phyloP scores from a whole-genome alignment of 164 flowering plant species.

The Stephania yunnanensis region DNA sequence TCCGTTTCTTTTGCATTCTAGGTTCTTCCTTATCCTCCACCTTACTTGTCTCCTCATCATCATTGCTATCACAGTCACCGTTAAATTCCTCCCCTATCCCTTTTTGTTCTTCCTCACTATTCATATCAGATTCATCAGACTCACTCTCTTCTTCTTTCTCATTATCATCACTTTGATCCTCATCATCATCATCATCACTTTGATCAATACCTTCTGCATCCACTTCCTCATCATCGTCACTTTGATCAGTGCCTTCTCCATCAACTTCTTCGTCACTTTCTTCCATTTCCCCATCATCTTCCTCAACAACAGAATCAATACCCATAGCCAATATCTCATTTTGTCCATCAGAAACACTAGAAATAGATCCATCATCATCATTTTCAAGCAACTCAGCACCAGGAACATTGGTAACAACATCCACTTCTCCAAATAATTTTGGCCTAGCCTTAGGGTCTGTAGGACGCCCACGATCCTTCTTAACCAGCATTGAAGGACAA shows the following conservation, averaged over 20 bases:
- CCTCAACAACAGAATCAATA: conserved; percentile 7
- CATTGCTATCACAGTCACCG: conserved; percentile 21
- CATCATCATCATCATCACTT: conserved; percentile 16
- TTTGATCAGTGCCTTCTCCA: conserved; percentile 13
- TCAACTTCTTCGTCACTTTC: conserved; percentile 6
- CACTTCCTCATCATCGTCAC: conserved; percentile 5
- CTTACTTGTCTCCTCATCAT: conserved; percentile 19
- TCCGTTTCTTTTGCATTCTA: conserved; percentile 59
- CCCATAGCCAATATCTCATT: neutral
- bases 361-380: conserved; percentile 22
- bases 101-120: conserved; percentile 16
- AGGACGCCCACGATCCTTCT: conserved; percentile 91
- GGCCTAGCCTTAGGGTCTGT: conserved; percentile 75
- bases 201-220: conserved; percentile 16
- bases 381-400: conserved; percentile 60
- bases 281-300: conserved; percentile 13
- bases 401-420: conserved; percentile 54
- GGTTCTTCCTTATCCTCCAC: conserved; percentile 17
- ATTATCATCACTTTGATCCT: conserved; percentile 3
- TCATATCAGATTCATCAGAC: conserved; percentile 16
- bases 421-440: conserved; percentile 80
- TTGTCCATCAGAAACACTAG: conserved; percentile 21
- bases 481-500: conserved; percentile 76
- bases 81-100: conserved; percentile 13
- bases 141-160: conserved; percentile 21